Base-by-base conservation (phyloP, 257 asterid species). In the Gynochthodes officinalis region DNA sequence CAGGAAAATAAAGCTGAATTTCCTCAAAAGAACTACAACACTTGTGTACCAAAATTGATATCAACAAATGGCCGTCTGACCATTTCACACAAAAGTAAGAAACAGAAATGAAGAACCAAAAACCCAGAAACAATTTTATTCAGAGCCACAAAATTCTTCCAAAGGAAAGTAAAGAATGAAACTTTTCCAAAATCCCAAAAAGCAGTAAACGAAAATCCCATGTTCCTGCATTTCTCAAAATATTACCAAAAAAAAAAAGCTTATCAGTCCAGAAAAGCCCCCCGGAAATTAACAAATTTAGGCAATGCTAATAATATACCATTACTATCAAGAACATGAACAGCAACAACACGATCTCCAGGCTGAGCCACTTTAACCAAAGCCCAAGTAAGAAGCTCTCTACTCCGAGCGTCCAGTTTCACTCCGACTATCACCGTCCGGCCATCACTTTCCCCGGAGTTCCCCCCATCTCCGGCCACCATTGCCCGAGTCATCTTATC, bases 341-440 rank as follows among this genome's bases (percentile, higher is more conserved):
- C 92, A 6, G 98, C 99, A 83, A 95, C 61, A 76, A 95, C 95
- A 28, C 78, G 89, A 86, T 95, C 98, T 76, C 99, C 99, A 33
- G 97, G 76, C 75, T 85, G 91, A 77, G 97, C 97, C 49, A 92
- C 90, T 73, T 95, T 95, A 35, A 95, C 98, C 50, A 95, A 82
- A 75, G 98, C 95, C 99, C 99, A 95, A 72, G 99, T 95, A 57
- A 95, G 92, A 75, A 95, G 75, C 73, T 95, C 98, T 62, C 92
- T 80, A 77, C 98, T 88, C 57, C 72, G 84, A 13, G 84, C 75
- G 82, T 92, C 96, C 64, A 95, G 73, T 84, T 92, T 95, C 58
- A 95, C 90, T 6, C 98, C 99, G 18, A 95, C 99, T 63, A 95
- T 87, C 76, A 88, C 90, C 69, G 93, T 82, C 73, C 95, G 84